These are phyloP conservation scores for Santalum album DNA, from an alignment of 164 flowering plant species.

Conservation along the genomic window DNA sequence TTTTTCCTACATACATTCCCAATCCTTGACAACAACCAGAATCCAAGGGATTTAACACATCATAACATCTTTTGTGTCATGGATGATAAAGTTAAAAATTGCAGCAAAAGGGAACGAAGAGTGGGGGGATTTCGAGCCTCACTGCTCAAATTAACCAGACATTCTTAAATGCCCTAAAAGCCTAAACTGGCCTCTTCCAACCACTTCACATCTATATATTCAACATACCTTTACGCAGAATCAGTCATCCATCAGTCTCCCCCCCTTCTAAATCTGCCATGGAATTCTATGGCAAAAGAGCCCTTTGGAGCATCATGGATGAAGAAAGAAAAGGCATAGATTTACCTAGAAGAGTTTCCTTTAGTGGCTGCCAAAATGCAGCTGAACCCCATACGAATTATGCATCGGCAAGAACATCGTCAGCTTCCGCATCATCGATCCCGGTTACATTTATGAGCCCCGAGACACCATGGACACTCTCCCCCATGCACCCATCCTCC, in stretches of 20 bases:
- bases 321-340: slow-evolving; percentile 15
- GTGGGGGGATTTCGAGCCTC: no score
- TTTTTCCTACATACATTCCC: no score
- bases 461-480: slow-evolving; percentile 28
- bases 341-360: slow-evolving; percentile 11
- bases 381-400: slow-evolving; percentile 1
- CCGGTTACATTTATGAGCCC: slow-evolving; percentile 13
- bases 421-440: slow-evolving; percentile 2
- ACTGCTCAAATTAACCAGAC: not conserved
- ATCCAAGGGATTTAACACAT: no score
- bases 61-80: no score
- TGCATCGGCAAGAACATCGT: not conserved
- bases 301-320: slow-evolving; percentile 17
- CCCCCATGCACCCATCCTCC: slow-evolving; percentile 20
- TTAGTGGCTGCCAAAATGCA: slow-evolving; percentile 1
- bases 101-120: no score
- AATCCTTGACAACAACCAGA: no score
- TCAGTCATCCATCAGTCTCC: not conserved
- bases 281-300: slow-evolving; percentile 11
- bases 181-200: not conserved
- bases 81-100: no score
- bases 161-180: not conserved
- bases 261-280: not conserved
- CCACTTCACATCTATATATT: slow-evolving; percentile 2
- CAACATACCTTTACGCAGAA: not conserved